These are phyloP conservation scores for Trichoderma sp. DNA, from an alignment of 2,329 filamentous ascomycete species.

Conservation along the genomic window DNA sequence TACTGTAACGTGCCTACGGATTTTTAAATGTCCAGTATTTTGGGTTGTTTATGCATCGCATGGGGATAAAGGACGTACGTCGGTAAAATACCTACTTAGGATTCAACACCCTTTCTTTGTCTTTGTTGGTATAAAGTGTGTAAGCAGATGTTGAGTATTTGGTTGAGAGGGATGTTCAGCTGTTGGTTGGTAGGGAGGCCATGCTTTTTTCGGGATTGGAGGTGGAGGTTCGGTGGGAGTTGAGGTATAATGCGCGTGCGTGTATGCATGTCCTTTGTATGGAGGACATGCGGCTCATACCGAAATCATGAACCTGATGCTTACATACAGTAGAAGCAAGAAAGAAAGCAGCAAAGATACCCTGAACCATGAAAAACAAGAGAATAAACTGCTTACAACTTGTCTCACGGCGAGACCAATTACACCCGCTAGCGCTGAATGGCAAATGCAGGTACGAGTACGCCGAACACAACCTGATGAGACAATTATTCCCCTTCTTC, in stretches of 20 bases:
- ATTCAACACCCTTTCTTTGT: neutral
- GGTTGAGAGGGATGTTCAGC: neutral
- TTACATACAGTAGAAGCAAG: neutral
- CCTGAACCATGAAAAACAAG: neutral
- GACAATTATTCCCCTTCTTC: neutral
- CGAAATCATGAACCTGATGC: neutral
- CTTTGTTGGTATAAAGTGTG: neutral
- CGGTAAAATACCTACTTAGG: neutral
- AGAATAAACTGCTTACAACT: neutral
- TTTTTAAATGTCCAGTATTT: neutral
- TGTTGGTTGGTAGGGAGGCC: neutral
- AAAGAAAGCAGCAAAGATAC: neutral
- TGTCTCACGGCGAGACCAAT: neutral
- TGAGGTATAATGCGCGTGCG: neutral
- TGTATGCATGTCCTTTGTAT: neutral
- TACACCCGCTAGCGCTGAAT: neutral
- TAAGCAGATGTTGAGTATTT: neutral
- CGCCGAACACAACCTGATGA: neutral
- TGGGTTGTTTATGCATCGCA: neutral
- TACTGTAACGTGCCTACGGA: neutral
- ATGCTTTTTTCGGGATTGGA: neutral
- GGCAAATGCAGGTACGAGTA: neutral
- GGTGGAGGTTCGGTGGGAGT: neutral
- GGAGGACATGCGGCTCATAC: neutral
- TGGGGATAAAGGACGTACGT: neutral